A percentile compares a stretch with the other conserved stretches of the same genome.
Evolutionary conservation across 2,329 filamentous ascomycete species (phyloP).

Genomic region (Diaporthe helianthi): DNA sequence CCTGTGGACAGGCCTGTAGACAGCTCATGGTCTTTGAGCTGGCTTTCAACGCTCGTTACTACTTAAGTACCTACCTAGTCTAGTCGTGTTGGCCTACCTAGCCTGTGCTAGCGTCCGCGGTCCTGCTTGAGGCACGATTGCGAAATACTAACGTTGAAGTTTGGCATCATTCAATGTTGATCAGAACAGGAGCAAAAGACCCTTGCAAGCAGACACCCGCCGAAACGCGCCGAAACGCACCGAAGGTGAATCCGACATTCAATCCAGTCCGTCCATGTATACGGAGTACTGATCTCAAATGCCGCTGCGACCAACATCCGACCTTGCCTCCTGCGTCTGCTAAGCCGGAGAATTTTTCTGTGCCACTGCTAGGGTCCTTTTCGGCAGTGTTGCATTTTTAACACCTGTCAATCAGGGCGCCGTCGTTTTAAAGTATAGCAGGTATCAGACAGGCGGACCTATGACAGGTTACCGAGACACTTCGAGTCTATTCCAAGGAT

Average conservation of each 20-base stretch:
- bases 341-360: constrained; percentile 9
- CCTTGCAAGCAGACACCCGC: constrained; percentile 16
- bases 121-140: background rate
- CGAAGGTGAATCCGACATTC: background rate
- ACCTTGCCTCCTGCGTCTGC: constrained; percentile 23
- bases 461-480: background rate
- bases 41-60: too few species aligned
- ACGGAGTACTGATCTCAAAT: background rate
- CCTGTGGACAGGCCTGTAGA: too few species aligned
- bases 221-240: constrained; percentile 26
- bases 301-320: constrained; percentile 11
- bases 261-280: background rate
- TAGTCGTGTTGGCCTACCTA: background rate
- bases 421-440: constrained; percentile 5
- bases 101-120: background rate
- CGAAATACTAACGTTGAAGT: background rate
- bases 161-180: too few species aligned
- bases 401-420: constrained; percentile 21
- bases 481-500: background rate
- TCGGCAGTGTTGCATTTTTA: constrained; percentile 12
- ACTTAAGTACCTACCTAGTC: too few species aligned
- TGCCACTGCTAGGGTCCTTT: constrained; percentile 13
- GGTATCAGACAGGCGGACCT: background rate
- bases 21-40: background rate
- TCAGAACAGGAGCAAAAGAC: background rate